These are phyloP conservation scores for Jaltomata sinuosa DNA, from an alignment of 257 asterid genomes.

Conservation along the genomic window DNA sequence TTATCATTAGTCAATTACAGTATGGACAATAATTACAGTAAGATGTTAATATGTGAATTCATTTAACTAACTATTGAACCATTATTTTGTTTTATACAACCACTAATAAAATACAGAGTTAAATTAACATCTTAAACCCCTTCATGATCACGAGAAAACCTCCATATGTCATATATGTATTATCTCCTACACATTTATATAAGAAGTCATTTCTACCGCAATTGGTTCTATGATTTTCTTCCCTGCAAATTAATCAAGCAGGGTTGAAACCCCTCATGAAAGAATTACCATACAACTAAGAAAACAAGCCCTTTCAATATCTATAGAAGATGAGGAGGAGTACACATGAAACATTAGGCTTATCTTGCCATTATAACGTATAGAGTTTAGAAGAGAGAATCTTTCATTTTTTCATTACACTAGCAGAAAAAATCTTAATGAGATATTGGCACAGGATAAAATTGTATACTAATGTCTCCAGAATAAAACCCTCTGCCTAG, in stretches of 20 bases:
- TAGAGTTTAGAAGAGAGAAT: not conserved
- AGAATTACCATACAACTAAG: not conserved
- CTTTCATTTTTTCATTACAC: not conserved
- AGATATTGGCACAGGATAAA: not conserved
- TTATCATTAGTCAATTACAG: too few relatives aligned
- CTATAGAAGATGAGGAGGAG: not conserved
- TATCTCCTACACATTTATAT: not conserved
- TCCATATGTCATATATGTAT: not conserved
- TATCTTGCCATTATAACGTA: not conserved
- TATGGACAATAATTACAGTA: too few relatives aligned
- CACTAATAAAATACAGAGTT: too few relatives aligned
- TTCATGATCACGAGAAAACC: not conserved
- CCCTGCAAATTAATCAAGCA: not conserved
- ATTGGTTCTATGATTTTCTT: not conserved
- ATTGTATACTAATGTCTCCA: not conserved
- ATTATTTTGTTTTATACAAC: too few relatives aligned
- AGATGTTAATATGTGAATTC: too few relatives aligned
- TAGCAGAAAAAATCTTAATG: not conserved
- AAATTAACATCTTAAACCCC: too few relatives aligned
- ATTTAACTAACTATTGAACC: too few relatives aligned
- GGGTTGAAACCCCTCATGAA: not conserved
- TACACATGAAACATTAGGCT: not conserved
- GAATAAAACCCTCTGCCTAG: not conserved
- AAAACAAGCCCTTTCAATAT: not conserved
- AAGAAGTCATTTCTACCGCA: not conserved